A percentile compares a stretch with the other conserved stretches of the same genome.
Evolutionary conservation across 2,329 filamentous ascomycete genomes (phyloP).

Genomic region (Xylaria sp.): DNA sequence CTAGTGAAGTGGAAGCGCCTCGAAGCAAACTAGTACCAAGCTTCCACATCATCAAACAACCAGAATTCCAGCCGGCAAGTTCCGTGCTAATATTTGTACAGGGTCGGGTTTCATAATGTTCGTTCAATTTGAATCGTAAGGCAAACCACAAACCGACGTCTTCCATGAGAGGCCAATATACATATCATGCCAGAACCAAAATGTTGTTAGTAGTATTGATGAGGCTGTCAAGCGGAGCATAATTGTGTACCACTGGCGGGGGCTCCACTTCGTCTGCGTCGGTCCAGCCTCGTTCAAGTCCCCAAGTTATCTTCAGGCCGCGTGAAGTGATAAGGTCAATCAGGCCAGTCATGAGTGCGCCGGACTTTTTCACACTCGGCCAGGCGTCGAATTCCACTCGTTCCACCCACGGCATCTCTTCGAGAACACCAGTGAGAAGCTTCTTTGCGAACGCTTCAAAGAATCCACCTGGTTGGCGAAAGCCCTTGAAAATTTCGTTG

Average conservation of each 20-base stretch:
- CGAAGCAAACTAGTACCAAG: slow-evolving; percentile 10
- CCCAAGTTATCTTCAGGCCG: slow-evolving; percentile 71
- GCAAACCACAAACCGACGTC: neutral
- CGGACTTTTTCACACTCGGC: slow-evolving; percentile 71
- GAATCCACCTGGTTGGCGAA: slow-evolving; percentile 72
- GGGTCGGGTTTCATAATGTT: neutral
- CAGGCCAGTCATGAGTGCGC: slow-evolving; percentile 72
- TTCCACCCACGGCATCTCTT: slow-evolving; percentile 65
- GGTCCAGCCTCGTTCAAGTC: slow-evolving; percentile 73
- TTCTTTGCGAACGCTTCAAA: slow-evolving; percentile 74
- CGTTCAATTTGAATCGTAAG: slow-evolving; percentile 5
- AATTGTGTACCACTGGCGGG: slow-evolving; percentile 45
- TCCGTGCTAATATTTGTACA: slow-evolving; percentile 18
- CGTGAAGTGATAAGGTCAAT: slow-evolving; percentile 62
- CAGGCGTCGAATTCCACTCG: slow-evolving; percentile 77
- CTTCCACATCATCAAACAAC: slow-evolving; percentile 7
- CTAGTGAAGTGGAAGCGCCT: slow-evolving; percentile 21
- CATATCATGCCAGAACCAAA: slow-evolving; percentile 42
- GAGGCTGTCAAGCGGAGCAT: slow-evolving; percentile 38
- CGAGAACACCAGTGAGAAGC: slow-evolving; percentile 67
- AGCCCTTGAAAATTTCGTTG: slow-evolving; percentile 73
- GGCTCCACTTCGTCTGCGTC: slow-evolving; percentile 59
- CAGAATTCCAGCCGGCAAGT: slow-evolving; percentile 6
- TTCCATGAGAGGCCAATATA: neutral
- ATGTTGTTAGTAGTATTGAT: slow-evolving; percentile 40